phyloP scores from a whole-genome alignment of 768 basidiomycete species.

The Termitomyces titanicus region DNA sequence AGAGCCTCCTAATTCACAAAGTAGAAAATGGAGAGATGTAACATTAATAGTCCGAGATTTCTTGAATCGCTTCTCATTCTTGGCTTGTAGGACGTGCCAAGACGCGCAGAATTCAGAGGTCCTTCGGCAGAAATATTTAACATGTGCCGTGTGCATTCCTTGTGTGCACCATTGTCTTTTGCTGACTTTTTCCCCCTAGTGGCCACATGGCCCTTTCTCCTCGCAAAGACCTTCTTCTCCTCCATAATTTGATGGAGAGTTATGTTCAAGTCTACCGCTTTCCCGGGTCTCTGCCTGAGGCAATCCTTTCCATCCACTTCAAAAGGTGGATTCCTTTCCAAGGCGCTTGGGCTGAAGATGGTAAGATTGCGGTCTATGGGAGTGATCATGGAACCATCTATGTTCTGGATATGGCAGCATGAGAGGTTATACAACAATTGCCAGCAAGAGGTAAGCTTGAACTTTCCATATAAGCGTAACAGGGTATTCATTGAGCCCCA shows the following conservation, averaged over 20 bases:
- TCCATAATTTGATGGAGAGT: not conserved
- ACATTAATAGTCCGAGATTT: not conserved
- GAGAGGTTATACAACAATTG: not conserved
- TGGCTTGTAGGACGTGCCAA: constrained; percentile 6
- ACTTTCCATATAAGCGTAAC: not conserved
- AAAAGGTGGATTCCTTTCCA: not conserved
- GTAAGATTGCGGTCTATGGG: constrained; percentile 11
- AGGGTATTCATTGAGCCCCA: not conserved
- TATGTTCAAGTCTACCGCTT: constrained; percentile 7
- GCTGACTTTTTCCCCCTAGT: not conserved
- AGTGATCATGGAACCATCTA: constrained; percentile 5
- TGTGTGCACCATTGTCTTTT: not conserved
- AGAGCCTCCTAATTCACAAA: constrained; percentile 4
- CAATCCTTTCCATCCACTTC: constrained; percentile 3
- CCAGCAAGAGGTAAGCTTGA: not conserved
- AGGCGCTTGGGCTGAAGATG: constrained; percentile 8
- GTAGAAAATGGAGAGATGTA: constrained; percentile 13
- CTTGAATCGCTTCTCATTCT: not conserved
- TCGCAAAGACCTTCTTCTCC: not conserved
- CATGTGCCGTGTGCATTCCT: constrained; percentile 6
- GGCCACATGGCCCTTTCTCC: not conserved
- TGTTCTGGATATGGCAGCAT: not conserved
- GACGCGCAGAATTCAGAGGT: constrained; percentile 11
- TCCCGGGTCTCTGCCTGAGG: not conserved
- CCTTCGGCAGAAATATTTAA: constrained; percentile 8